A percentile compares a stretch with the other conserved stretches of the same genome.
Conservation (phyloP, 345 rosid species). For the Rhizophora apiculata region DNA sequence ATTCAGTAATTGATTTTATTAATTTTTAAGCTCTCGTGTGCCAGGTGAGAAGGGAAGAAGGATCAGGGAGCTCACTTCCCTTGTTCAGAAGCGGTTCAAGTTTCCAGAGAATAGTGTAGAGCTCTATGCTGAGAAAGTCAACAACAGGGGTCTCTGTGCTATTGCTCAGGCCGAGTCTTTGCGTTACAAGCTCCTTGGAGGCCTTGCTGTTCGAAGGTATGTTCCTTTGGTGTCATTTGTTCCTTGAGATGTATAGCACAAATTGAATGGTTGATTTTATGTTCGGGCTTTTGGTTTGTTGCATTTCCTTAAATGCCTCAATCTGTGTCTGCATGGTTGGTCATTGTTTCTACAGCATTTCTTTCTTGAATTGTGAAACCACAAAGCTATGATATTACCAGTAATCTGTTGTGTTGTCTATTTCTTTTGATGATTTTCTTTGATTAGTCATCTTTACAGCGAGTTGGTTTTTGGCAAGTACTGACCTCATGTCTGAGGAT, state of each 20-base stretch:
- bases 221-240: not conserved
- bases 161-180: conserved; percentile 38
- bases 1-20: not conserved
- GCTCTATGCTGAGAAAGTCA: conserved; percentile 34
- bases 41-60: conserved; percentile 32
- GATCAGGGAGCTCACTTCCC: conserved; percentile 29
- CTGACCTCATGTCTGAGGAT: conserved; percentile 38
- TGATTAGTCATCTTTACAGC: conserved; percentile 38
- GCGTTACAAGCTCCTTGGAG: conserved; percentile 40
- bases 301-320: too few species aligned
- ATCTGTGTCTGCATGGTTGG: too few species aligned
- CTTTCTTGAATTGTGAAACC: not conserved
- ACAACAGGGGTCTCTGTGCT: conserved; percentile 37
- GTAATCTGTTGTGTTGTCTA: not conserved
- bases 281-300: too few species aligned
- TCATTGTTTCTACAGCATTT: too few species aligned
- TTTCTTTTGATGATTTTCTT: not conserved
- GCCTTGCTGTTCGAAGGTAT: conserved; percentile 37
- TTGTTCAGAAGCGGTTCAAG: conserved; percentile 34
- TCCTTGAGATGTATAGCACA: too few species aligned
- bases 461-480: conserved; percentile 18
- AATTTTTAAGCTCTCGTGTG: too few species aligned
- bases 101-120: conserved; percentile 35
- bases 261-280: too few species aligned
- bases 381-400: too few species aligned